Percentiles rank a stretch among this genome's conserved stretches.
Evolutionary conservation across 2,329 filamentous ascomycete genomes (phyloP).

Genomic region (Penicillium sp.): DNA sequence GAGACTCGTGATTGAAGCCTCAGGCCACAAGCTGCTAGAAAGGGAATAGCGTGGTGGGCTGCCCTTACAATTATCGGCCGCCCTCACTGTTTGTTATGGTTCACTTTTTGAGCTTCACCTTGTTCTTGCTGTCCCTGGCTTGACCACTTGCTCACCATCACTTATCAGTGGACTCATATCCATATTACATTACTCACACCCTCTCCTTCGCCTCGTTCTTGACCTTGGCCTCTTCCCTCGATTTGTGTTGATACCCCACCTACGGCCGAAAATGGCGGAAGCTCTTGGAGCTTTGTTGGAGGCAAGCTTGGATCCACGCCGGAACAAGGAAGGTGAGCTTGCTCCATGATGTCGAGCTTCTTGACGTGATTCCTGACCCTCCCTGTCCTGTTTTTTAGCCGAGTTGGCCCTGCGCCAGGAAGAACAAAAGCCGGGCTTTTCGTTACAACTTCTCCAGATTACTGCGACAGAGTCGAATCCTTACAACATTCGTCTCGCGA

Average conservation of each 20-base stretch:
- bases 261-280: slow-evolving; percentile 50
- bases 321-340: slow-evolving; percentile 80
- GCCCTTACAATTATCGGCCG: slow-evolving; percentile 20
- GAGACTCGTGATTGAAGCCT: no score
- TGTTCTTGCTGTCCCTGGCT: slow-evolving; percentile 6
- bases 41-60: slow-evolving; percentile 19
- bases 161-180: background rate
- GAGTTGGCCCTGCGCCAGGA: slow-evolving; percentile 72
- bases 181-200: no score
- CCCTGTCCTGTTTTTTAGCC: slow-evolving; percentile 57
- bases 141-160: background rate
- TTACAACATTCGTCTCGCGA: slow-evolving; percentile 73
- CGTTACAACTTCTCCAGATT: slow-evolving; percentile 80
- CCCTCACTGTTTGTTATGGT: slow-evolving; percentile 20
- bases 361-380: slow-evolving; percentile 1
- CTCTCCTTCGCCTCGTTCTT: slow-evolving; percentile 3
- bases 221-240: slow-evolving; percentile 12
- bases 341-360: background rate
- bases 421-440: slow-evolving; percentile 80
- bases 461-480: slow-evolving; percentile 69
- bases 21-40: no score
- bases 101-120: slow-evolving; percentile 16
- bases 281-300: slow-evolving; percentile 66
- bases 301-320: slow-evolving; percentile 78
- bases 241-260: slow-evolving; percentile 28